Base-by-base conservation (phyloP, 2,329 filamentous ascomycete genomes). In the Aureobasidium sp. region DNA sequence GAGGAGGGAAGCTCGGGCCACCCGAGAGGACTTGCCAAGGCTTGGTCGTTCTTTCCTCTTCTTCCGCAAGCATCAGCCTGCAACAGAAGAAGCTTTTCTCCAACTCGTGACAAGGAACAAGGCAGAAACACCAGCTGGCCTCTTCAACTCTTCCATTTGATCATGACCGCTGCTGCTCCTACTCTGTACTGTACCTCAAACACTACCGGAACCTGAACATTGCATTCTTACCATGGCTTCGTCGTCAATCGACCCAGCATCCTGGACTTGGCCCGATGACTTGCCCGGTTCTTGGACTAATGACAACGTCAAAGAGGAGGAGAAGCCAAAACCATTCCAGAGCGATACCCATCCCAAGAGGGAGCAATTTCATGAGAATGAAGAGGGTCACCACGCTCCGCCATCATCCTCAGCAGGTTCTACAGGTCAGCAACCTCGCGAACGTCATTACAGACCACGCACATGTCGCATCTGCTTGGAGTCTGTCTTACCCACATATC, bases 391-490 rank as follows among this genome's bases (percentile, higher is more conserved):
- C 5, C 42, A 27, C 3, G n/a, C 42, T 4, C 53, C 39, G 12
- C 39, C 39, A 1, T 32, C 44, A 15, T 41, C 42, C 56, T 59
- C 58, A 2, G 15, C 56, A 39, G n/a, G 12, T 9, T 46, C 58
- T 10, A 36, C 23, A 13, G 37, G 29, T n/a, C 34, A 42, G 10
- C 57, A 61, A 50, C 50, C 36, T 26, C 34, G 46, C 20, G 37
- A 48, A 51, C 39, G 61, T 32, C 48, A 84, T 65, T 93, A 90
- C 73, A 83, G 84, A 41, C 82, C 88, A 29, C 83, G 91, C 66
- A 88, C 85, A 64, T 97, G 93, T 75, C 88, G 93, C 63, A 97
- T 97, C 66, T 97, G 93, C 72, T 80, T 96, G 44, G 93, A 97
- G 66, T 80, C 80, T 64, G 80, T 89, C 27, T 76, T 78, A 63